These are phyloP conservation scores for Herpetomonas samuelpessoai DNA, from an alignment of 208 protist species.

Conservation along the genomic window DNA sequence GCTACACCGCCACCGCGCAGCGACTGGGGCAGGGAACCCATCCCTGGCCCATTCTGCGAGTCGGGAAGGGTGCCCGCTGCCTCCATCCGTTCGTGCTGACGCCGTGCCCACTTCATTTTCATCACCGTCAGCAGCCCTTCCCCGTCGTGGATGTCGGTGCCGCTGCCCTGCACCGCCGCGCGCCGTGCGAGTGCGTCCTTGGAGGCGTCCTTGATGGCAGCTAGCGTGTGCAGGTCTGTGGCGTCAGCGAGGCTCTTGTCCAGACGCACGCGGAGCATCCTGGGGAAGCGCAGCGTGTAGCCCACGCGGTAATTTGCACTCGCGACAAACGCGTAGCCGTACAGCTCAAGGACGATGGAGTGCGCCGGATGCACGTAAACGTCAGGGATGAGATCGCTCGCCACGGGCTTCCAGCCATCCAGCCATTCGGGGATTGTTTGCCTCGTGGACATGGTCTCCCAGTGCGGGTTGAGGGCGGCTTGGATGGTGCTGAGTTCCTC, in stretches of 20 bases:
- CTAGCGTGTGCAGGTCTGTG: constrained; percentile 15
- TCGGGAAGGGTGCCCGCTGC: too few relatives aligned
- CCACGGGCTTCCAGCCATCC: constrained; percentile 26
- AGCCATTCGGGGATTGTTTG: constrained; percentile 28
- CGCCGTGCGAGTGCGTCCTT: constrained; percentile 13
- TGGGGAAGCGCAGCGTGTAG: constrained; percentile 57
- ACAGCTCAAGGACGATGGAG: constrained; percentile 52
- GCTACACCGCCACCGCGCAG: neutral
- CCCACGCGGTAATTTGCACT: constrained; percentile 30
- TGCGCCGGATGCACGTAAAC: constrained; percentile 35
- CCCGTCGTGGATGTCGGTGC: neutral
- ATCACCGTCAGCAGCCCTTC: constrained; percentile 14
- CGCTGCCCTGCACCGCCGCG: neutral
- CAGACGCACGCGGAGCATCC: constrained; percentile 36
- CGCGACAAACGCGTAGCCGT: constrained; percentile 41
- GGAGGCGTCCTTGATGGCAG: constrained; percentile 16
- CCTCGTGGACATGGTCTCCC: constrained; percentile 24
- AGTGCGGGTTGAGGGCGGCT: constrained; percentile 33
- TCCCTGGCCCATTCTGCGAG: too few relatives aligned
- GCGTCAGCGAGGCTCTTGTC: constrained; percentile 42
- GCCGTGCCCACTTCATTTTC: constrained; percentile 18
- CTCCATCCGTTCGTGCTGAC: too few relatives aligned
- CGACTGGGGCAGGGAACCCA: neutral
- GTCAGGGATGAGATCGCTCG: constrained; percentile 42
- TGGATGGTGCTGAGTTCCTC: constrained; percentile 37